These are phyloP conservation scores for Phytophthora uliginosa DNA, from an alignment of 352 stramenopile species.

Conservation along the genomic window DNA sequence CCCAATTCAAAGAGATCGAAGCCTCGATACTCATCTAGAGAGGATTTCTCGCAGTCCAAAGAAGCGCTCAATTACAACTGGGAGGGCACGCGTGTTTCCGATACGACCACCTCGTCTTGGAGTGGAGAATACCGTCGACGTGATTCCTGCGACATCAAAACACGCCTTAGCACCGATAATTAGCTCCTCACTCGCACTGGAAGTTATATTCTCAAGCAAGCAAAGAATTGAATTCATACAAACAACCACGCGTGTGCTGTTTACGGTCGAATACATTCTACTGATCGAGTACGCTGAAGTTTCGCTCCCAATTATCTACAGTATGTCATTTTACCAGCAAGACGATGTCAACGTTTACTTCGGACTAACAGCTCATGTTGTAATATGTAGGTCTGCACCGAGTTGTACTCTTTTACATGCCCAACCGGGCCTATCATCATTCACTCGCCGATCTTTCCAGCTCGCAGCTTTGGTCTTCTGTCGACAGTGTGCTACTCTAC, in stretches of 20 bases:
- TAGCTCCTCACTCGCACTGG: not conserved
- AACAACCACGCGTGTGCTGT: constrained; percentile 11
- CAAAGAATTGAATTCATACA: not conserved
- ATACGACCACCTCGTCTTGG: not conserved
- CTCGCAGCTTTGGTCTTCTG: not conserved
- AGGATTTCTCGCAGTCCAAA: not conserved
- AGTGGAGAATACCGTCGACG: not conserved
- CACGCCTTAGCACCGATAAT: not conserved
- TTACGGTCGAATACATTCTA: constrained; percentile 26
- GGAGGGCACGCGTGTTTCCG: not conserved
- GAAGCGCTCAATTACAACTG: not conserved
- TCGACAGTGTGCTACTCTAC: constrained; percentile 23
- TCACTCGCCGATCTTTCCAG: constrained; percentile 9
- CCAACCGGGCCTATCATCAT: constrained; percentile 23
- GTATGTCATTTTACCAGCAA: too few species aligned
- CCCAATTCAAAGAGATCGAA: not conserved
- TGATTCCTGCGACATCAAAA: not conserved
- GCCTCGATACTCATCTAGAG: not conserved
- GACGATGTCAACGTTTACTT: not conserved
- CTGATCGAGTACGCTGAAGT: not conserved
- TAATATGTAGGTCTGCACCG: constrained; percentile 2
- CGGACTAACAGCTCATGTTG: not conserved
- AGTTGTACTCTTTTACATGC: constrained; percentile 13
- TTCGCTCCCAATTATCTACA: not conserved
- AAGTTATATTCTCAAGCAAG: not conserved